Evolutionary conservation across 192 early-diverging fungal genomes (phyloP).

Genomic region (Coemansia sp.): DNA sequence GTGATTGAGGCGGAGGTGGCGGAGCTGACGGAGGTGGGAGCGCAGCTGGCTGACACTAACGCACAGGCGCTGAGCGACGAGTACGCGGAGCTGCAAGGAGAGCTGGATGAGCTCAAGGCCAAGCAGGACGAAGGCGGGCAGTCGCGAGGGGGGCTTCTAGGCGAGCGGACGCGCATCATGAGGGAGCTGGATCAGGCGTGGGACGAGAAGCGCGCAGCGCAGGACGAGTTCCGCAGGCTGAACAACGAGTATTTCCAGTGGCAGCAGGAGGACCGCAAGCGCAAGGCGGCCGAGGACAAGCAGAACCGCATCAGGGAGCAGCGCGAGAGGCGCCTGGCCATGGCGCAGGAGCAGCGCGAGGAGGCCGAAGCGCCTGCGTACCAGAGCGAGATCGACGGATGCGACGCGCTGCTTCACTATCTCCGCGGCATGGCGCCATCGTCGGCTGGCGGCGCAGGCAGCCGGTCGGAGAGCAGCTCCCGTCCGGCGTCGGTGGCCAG

Average conservation of each 20-base stretch:
- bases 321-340: constrained; percentile 64
- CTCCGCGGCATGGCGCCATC: constrained; percentile 54
- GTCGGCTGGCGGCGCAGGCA: constrained; percentile 9
- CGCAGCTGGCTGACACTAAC: constrained; percentile 58
- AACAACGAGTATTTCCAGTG: constrained; percentile 74
- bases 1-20: constrained; percentile 70
- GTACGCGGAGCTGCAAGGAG: constrained; percentile 66
- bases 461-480: constrained; percentile 33
- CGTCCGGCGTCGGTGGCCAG: constrained; percentile 43
- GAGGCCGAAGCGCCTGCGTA: constrained; percentile 86
- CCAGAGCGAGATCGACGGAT: constrained; percentile 79
- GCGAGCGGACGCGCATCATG: constrained; percentile 71
- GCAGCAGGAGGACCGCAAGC: constrained; percentile 67
- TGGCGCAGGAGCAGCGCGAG: constrained; percentile 78
- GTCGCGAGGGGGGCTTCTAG: constrained; percentile 64
- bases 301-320: constrained; percentile 66
- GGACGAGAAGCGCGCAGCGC: constrained; percentile 64
- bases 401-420: constrained; percentile 77
- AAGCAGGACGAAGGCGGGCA: constrained; percentile 64
- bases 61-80: constrained; percentile 66
- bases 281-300: constrained; percentile 64
- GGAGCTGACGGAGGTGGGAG: constrained; percentile 59
- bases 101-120: constrained; percentile 67
- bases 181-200: constrained; percentile 70
- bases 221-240: constrained; percentile 68